Conservation (phyloP, 768 basidiomycete genomes). For the Rhizopogon vesiculosus region DNA sequence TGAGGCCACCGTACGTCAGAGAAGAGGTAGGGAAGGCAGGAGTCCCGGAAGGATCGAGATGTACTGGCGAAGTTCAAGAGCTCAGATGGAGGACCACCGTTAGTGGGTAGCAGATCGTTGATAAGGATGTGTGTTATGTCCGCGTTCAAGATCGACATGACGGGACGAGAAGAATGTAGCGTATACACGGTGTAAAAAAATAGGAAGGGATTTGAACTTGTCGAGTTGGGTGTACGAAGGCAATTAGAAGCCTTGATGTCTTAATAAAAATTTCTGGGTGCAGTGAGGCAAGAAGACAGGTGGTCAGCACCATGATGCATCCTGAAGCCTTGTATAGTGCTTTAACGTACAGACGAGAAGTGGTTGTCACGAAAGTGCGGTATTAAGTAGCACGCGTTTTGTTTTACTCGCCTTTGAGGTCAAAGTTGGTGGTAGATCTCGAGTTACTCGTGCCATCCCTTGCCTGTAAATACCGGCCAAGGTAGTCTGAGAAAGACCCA, state of each 20-base stretch:
- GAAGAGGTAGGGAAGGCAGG: conserved; percentile 28
- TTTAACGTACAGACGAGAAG: conserved; percentile 7
- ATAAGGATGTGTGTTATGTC: conserved; percentile 31
- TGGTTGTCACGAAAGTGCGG: conserved; percentile 1
- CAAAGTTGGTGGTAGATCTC: conserved; percentile 7
- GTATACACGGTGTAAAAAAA: conserved; percentile 2
- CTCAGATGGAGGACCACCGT: conserved; percentile 1
- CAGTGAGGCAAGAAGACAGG: conserved; percentile 2
- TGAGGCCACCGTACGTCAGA: conserved; percentile 30
- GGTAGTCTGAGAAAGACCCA: conserved; percentile 3
- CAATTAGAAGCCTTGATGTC: conserved; percentile 1
- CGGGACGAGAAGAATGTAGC: neutral
- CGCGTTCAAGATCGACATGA: conserved; percentile 27
- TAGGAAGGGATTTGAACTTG: neutral
- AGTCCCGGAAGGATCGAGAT: conserved; percentile 21
- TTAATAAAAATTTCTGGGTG: neutral
- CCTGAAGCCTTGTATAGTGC: conserved; percentile 1
- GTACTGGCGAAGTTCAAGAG: conserved; percentile 22
- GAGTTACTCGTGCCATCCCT: conserved; percentile 3
- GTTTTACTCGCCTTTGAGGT: neutral
- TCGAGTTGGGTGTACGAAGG: conserved; percentile 1
- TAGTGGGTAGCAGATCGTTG: conserved; percentile 15
- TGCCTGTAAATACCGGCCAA: conserved; percentile 11
- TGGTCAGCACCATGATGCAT: conserved; percentile 3
- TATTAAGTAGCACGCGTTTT: conserved; percentile 1